A percentile compares a stretch with the other conserved stretches of the same genome.
Evolutionary conservation across 495 filamentous ascomycete genomes (phyloP).

Genomic region (Penicillium mononematosum): DNA sequence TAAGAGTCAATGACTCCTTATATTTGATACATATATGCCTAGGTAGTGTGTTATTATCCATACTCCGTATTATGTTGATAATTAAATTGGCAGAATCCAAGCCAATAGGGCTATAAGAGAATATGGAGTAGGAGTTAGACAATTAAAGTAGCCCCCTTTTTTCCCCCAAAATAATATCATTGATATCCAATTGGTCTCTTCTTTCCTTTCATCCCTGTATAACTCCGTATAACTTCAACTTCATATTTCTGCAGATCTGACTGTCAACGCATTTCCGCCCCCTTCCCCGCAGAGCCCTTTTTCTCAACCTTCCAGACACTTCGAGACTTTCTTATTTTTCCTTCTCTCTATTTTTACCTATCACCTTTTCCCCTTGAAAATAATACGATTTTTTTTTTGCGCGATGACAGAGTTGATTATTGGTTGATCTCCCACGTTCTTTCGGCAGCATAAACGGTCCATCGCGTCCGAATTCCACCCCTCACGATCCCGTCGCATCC

Average conservation of each 20-base stretch:
- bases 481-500: constrained; percentile 12
- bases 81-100: neutral
- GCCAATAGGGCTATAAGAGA: neutral
- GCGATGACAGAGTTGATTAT: constrained; percentile 37
- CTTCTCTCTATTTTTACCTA: constrained; percentile 32
- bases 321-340: constrained; percentile 6
- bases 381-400: constrained; percentile 8
- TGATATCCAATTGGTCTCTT: neutral
- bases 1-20: neutral
- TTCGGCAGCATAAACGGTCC: constrained; percentile 29
- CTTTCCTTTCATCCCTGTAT: constrained; percentile 13
- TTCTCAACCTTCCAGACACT: constrained; percentile 2
- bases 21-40: neutral
- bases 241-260: constrained; percentile 23
- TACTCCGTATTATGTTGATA: neutral
- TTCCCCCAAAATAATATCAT: neutral
- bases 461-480: constrained; percentile 21
- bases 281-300: constrained; percentile 24
- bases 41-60: neutral
- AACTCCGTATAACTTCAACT: neutral
- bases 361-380: neutral
- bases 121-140: neutral
- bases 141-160: constrained; percentile 1
- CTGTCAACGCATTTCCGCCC: constrained; percentile 19
- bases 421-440: constrained; percentile 43